Conservation (phyloP, 106 monocot species). For the Alisma plantagoaquatica region DNA sequence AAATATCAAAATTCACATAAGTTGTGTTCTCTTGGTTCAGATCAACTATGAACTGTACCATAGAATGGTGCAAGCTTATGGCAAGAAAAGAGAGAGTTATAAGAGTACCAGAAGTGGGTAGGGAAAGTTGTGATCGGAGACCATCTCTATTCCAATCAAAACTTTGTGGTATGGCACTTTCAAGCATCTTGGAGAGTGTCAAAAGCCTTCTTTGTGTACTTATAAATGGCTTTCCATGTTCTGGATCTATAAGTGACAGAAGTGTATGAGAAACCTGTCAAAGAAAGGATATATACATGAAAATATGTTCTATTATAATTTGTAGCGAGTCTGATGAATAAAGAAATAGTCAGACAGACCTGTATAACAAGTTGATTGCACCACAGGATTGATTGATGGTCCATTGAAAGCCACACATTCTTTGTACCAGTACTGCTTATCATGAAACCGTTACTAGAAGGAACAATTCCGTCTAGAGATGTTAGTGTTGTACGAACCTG, state of each 20-base stretch:
- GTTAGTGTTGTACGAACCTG: conserved; percentile 86
- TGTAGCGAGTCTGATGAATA: no score
- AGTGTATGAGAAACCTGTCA: conserved; percentile 79
- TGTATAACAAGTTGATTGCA: conserved; percentile 98
- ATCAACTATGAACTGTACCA: no score
- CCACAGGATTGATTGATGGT: conserved; percentile 94
- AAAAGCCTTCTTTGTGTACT: conserved; percentile 51
- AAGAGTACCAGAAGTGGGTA: conserved; percentile 5
- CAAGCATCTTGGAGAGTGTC: conserved; percentile 77
- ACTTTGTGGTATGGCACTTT: conserved; percentile 70
- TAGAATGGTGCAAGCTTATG: no score
- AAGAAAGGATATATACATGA: neutral
- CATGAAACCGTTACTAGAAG: conserved; percentile 75
- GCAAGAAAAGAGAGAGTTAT: no score
- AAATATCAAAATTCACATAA: no score
- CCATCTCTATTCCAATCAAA: conserved; percentile 35
- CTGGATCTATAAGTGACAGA: conserved; percentile 60
- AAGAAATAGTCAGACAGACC: no score
- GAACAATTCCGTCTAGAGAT: conserved; percentile 87
- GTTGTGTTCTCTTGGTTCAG: no score
- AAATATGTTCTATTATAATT: no score
- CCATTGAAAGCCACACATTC: conserved; percentile 92
- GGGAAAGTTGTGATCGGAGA: neutral
- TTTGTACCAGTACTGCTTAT: conserved; percentile 77
- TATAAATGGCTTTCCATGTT: conserved; percentile 50